Percentiles rank a stretch among this genome's conserved stretches.
These are phyloP conservation scores for Arabidopsis arenosa DNA, from an alignment of 345 rosid genomes.

Conservation along the genomic window DNA sequence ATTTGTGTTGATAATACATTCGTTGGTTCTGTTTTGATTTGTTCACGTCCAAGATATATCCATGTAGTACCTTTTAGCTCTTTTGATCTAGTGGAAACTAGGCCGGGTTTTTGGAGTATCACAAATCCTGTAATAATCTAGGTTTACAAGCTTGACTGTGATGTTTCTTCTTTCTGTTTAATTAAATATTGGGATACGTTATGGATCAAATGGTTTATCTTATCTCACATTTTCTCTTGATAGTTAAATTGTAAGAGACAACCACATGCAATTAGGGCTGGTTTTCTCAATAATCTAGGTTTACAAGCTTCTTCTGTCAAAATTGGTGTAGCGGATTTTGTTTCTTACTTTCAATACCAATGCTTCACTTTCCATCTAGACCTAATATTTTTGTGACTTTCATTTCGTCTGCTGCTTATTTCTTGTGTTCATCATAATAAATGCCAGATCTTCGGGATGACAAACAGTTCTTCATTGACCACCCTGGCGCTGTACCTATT, in stretches of 20 bases:
- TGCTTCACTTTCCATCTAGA: conserved; percentile 1
- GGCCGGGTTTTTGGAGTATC: background rate
- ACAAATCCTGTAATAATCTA: conserved; percentile 15
- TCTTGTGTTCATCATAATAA: conserved; percentile 30
- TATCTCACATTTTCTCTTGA: conserved; percentile 7
- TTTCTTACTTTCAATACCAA: background rate
- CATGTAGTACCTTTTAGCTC: background rate
- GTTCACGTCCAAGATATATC: background rate
- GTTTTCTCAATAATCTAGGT: background rate
- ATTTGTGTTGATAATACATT: background rate
- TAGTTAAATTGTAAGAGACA: conserved; percentile 13
- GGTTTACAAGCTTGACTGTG: conserved; percentile 4
- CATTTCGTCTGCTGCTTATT: conserved; percentile 13
- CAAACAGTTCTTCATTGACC: conserved; percentile 83
- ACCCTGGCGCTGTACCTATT: conserved; percentile 95
- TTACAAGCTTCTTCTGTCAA: background rate
- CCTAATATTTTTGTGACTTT: background rate
- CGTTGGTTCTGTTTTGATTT: conserved; percentile 20
- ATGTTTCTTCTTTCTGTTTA: background rate
- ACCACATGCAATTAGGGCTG: background rate
- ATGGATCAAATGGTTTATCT: background rate
- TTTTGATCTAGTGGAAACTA: background rate
- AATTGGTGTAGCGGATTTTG: background rate
- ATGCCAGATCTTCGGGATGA: conserved; percentile 91
- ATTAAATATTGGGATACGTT: background rate